Percentiles rank a stretch among this genome's conserved stretches.
Conservation (phyloP, 2,329 filamentous ascomycete genomes). For the Mycosphaerelloides madeirae region DNA sequence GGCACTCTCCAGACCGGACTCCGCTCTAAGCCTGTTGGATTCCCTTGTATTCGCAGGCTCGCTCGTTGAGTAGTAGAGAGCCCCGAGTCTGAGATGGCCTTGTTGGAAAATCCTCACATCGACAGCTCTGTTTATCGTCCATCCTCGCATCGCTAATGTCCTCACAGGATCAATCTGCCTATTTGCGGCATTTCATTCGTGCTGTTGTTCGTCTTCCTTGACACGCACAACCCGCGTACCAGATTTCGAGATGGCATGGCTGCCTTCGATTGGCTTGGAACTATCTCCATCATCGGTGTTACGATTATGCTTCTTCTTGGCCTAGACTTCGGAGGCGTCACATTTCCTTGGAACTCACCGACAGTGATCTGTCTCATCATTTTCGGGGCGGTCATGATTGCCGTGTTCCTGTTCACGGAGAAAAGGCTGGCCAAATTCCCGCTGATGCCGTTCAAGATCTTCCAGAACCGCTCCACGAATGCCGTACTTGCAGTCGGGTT, state of each 20-base stretch:
- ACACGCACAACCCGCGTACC: slow-evolving; percentile 53
- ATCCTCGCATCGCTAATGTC: slow-evolving; percentile 22
- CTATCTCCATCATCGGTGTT: slow-evolving; percentile 48
- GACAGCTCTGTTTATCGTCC: slow-evolving; percentile 48
- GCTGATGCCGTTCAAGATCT: slow-evolving; percentile 64
- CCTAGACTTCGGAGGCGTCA: slow-evolving; percentile 50
- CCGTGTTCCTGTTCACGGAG: slow-evolving; percentile 58
- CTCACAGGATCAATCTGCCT: slow-evolving; percentile 45
- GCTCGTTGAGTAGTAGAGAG: too few species aligned
- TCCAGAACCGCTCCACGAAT: slow-evolving; percentile 52
- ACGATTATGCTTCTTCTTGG: slow-evolving; percentile 51
- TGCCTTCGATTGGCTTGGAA: slow-evolving; percentile 53
- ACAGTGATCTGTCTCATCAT: slow-evolving; percentile 54
- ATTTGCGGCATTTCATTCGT: slow-evolving; percentile 47
- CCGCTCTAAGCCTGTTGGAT: too few species aligned
- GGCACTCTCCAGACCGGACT: too few species aligned
- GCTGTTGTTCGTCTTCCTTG: slow-evolving; percentile 49
- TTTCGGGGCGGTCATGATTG: slow-evolving; percentile 46
- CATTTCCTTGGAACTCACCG: slow-evolving; percentile 51
- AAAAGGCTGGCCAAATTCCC: slow-evolving; percentile 60
- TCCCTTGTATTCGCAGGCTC: too few species aligned
- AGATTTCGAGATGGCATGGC: slow-evolving; percentile 44
- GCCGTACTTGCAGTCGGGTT: slow-evolving; percentile 52
- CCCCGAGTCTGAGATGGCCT: slow-evolving; percentile 28
- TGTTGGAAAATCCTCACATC: too few species aligned